Evolutionary conservation across 768 basidiomycete species (phyloP).

Genomic region (Symmetrospora coprosmae): DNA sequence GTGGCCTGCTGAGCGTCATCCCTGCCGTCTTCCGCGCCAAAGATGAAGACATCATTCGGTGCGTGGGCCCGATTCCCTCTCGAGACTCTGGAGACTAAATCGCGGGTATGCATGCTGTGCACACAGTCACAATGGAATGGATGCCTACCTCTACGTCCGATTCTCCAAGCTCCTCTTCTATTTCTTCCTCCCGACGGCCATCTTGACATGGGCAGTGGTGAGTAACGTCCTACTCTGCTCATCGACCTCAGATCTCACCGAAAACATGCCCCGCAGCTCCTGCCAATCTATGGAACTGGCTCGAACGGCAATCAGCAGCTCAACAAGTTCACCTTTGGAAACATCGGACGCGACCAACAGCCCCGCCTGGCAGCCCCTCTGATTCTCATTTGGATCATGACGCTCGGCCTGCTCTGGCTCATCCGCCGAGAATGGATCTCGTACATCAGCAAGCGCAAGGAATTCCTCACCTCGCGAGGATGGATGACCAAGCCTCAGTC

Average conservation of each 20-base stretch:
- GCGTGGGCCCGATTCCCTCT: conserved; percentile 76
- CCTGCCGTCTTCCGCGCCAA: conserved; percentile 50
- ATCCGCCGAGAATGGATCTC: conserved; percentile 3
- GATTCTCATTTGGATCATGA: conserved; percentile 55
- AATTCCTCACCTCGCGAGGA: conserved; percentile 18
- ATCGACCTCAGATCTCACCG: no score
- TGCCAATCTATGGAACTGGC: no score
- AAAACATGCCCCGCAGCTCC: no score
- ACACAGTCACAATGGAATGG: conserved; percentile 69
- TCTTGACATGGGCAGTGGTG: conserved; percentile 84
- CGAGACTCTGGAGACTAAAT: no score
- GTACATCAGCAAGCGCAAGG: conserved; percentile 8
- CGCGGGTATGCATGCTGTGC: conserved; percentile 62
- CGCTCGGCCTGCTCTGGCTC: conserved; percentile 18
- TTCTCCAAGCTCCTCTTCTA: conserved; percentile 71
- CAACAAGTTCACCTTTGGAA: conserved; percentile 28
- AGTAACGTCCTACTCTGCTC: no score
- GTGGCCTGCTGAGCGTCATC: conserved; percentile 59
- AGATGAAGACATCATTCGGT: conserved; percentile 49
- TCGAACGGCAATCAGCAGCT: background rate
- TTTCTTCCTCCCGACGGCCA: conserved; percentile 59
- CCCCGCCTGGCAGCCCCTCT: conserved; percentile 63
- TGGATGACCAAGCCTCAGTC: conserved; percentile 12
- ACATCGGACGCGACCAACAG: conserved; percentile 36
- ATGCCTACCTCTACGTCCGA: conserved; percentile 86